phyloP scores from a whole-genome alignment of 2,329 filamentous ascomycete genomes.

The Bipolaris oryzae region DNA sequence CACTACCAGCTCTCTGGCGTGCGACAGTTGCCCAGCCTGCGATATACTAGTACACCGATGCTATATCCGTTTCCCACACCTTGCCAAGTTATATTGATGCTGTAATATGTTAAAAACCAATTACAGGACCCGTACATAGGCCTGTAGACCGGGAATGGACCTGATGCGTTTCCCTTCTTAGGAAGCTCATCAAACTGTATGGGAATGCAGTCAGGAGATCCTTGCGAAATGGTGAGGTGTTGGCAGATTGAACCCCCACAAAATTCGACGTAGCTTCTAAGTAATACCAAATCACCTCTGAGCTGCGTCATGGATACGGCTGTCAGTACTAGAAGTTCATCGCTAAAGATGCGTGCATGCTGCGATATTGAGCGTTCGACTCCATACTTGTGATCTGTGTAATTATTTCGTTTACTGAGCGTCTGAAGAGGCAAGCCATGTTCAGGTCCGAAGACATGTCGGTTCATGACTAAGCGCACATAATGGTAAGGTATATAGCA shows the following conservation, averaged over 20 bases:
- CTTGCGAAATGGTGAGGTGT: conserved; percentile 13
- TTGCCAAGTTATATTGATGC: conserved; percentile 22
- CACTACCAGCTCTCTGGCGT: conserved; percentile 26
- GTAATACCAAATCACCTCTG: conserved; percentile 12
- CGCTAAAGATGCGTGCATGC: conserved; percentile 23
- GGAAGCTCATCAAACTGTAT: conserved; percentile 23
- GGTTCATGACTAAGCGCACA: conserved; percentile 30
- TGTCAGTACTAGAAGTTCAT: conserved; percentile 24
- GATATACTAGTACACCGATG: conserved; percentile 19
- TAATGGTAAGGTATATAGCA: conserved; percentile 17
- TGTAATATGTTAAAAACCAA: conserved; percentile 27
- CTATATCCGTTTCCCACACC: conserved; percentile 19
- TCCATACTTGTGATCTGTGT: not conserved
- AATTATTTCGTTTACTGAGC: conserved; percentile 7
- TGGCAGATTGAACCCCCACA: conserved; percentile 10
- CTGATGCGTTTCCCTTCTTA: conserved; percentile 11
- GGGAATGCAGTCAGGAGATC: conserved; percentile 1
- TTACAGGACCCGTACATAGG: conserved; percentile 25
- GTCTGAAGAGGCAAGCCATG: conserved; percentile 18
- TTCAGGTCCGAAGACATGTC: conserved; percentile 23
- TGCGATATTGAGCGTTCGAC: conserved; percentile 6
- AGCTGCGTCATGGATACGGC: conserved; percentile 17
- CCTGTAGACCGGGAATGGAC: conserved; percentile 16
- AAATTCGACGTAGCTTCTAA: conserved; percentile 17
- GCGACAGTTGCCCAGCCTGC: conserved; percentile 24